These are phyloP conservation scores for Leptomonas pyrrhocoris DNA, from an alignment of 208 protist genomes.

Conservation along the genomic window DNA sequence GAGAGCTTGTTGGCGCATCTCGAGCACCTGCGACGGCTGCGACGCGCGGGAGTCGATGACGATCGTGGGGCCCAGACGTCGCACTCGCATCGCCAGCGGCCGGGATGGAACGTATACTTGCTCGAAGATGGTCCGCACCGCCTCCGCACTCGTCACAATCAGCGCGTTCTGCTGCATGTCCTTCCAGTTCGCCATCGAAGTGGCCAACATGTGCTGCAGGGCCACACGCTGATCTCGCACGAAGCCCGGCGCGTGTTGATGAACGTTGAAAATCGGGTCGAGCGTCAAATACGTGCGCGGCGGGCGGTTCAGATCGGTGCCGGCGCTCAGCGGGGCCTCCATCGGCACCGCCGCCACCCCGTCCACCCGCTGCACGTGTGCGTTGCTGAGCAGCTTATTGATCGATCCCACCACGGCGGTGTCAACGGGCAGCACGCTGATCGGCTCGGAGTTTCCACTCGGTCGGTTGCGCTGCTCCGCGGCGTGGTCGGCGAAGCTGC, in stretches of 20 bases:
- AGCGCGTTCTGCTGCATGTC: slow-evolving; percentile 52
- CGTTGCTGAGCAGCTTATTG: slow-evolving; percentile 37
- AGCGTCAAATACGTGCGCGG: slow-evolving; percentile 76
- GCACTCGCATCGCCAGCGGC: slow-evolving; percentile 64
- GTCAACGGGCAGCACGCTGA: slow-evolving; percentile 29
- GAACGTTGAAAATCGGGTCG: slow-evolving; percentile 70
- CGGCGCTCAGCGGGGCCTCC: slow-evolving; percentile 42
- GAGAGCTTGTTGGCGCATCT: slow-evolving; percentile 66
- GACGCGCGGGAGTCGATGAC: slow-evolving; percentile 60
- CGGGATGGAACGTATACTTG: slow-evolving; percentile 51
- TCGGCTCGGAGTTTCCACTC: slow-evolving; percentile 14
- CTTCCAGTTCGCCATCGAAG: slow-evolving; percentile 61
- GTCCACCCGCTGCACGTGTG: slow-evolving; percentile 70
- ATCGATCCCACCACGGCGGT: slow-evolving; percentile 5
- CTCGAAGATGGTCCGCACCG: slow-evolving; percentile 76
- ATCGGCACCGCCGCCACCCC: slow-evolving; percentile 69
- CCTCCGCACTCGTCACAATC: slow-evolving; percentile 71
- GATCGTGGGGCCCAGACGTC: slow-evolving; percentile 68
- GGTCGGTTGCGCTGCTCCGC: background rate
- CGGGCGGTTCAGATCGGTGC: slow-evolving; percentile 75
- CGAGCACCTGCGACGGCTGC: slow-evolving; percentile 42
- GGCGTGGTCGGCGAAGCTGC: background rate
- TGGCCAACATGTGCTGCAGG: slow-evolving; percentile 61
- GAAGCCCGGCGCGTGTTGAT: slow-evolving; percentile 84
- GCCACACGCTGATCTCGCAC: slow-evolving; percentile 61